Evolutionary conservation across 2,329 filamentous ascomycete genomes (phyloP), one percentile per base, ranked within the genome.

Genomic region (Neofusicoccum parvum): DNA sequence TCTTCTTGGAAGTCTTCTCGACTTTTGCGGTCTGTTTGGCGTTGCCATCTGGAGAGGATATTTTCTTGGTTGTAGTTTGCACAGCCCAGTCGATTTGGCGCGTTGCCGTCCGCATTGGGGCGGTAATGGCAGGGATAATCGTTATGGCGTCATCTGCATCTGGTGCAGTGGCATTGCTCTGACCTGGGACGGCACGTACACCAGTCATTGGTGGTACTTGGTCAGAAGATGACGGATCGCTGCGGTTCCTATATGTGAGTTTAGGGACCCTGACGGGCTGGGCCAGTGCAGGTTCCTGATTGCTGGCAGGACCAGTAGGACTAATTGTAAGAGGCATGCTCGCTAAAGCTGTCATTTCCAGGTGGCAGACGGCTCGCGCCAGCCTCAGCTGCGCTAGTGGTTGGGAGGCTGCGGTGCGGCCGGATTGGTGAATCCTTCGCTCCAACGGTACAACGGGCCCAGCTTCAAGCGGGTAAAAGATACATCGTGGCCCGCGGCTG

Each of bases 201-300:
- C 11, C 43, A 15, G 41, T 41, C 41, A 48, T 60, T 5, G 43
- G 23, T 17, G 20, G 10, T 20, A 14, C 10, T 43, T 11, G 41
- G 2, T 27, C 43, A 23, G 56, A 23, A 48, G 41, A 20, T 7
- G n/a, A 48, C n/a, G 56, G 32, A 5, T 48, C 43, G 41, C 56
- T 48, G 53, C 46, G 66, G 36, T 62, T 65, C 36, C 41, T 60
- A 36, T 65, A 67, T 4, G 62, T 65, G 37, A 67, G 53, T 23
- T 39, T 60, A 4, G 66, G 62, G 12, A 56, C 62, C 15, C 56
- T 41, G 20, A 20, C 17, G 9, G 37, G 43, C 17, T 45, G 23
- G 27, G 37, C 62, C 23, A 43, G 45, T 14, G 53, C 32, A 10
- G 53, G 39, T 36, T 60, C 20, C 37, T 49, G 15, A 48, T 32